A percentile compares a stretch with the other conserved stretches of the same genome.
Evolutionary conservation across 345 rosid genomes (phyloP).

Genomic region (Euclidium syriacum): DNA sequence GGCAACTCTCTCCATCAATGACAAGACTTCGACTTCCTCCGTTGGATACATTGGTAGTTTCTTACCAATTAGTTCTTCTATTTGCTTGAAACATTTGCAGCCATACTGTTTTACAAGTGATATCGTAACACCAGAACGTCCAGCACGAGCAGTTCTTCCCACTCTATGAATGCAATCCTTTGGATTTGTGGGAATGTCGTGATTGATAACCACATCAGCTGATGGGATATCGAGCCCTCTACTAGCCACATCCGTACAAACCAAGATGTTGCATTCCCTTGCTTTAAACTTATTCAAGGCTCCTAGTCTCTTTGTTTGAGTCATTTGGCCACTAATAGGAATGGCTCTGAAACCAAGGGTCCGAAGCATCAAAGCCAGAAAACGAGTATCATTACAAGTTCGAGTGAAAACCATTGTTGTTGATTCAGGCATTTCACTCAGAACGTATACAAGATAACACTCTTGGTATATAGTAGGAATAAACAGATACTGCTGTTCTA

Average conservation of each 20-base stretch:
- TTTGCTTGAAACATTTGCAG: constrained; percentile 82
- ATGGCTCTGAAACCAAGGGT: constrained; percentile 88
- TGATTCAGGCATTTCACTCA: constrained; percentile 62
- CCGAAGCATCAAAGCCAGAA: constrained; percentile 71
- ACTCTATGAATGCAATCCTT: constrained; percentile 88
- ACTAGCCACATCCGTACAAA: constrained; percentile 96
- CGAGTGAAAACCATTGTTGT: constrained; percentile 94
- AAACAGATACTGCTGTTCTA: constrained; percentile 75
- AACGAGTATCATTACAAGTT: constrained; percentile 79
- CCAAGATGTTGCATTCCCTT: constrained; percentile 85
- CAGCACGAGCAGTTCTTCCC: constrained; percentile 96
- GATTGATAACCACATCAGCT: constrained; percentile 92
- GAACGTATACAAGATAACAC: constrained; percentile 81
- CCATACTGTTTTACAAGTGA: constrained; percentile 90
- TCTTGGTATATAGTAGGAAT: constrained; percentile 87
- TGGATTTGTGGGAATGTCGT: constrained; percentile 69
- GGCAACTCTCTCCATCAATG: constrained; percentile 49
- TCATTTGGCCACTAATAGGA: constrained; percentile 97
- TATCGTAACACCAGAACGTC: constrained; percentile 87
- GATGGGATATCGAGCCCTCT: constrained; percentile 98
- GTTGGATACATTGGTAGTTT: constrained; percentile 69
- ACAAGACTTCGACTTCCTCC: constrained; percentile 70
- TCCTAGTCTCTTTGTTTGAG: constrained; percentile 96
- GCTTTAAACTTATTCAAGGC: constrained; percentile 92
- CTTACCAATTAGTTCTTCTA: constrained; percentile 83